Base-by-base conservation (phyloP, 495 filamentous ascomycete species). In the Talaromyces borbonicus region DNA sequence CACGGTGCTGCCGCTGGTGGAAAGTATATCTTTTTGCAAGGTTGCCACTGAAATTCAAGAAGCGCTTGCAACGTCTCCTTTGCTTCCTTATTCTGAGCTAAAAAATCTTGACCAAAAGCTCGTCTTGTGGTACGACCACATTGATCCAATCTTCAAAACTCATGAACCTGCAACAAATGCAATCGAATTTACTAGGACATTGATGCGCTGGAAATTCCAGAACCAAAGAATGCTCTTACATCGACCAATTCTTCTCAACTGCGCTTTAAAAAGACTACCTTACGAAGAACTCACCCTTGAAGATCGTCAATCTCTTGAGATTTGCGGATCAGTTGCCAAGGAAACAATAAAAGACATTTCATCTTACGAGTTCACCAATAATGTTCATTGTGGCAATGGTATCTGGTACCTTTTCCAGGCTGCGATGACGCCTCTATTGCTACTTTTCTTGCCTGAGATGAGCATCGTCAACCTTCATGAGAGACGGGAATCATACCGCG, bases 401-500 rank as follows among this genome's bases (percentile, higher is more conserved):
- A 20, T n/a, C 37, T 40, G 37, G 37, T 40, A 40, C n/a, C 18
- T 40, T 6, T 40, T 40, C 37, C 37, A 40, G 18, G 37, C 37
- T 7, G 19, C 16, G 8, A 15, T 40, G 6, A 20, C 24, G 6
- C 4, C 24, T 40, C 5, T 40, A 5, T 22, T 40, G n/a, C n/a
- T n/a, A n/a, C n/a, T n/a, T n/a, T n/a, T n/a, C n/a, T n/a, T n/a
- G n/a, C n/a, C n/a, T n/a, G n/a, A n/a, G n/a, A n/a, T n/a, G n/a
- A n/a, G n/a, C n/a, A n/a, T n/a, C n/a, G n/a, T n/a, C n/a, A n/a
- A n/a, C n/a, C n/a, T n/a, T n/a, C n/a, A n/a, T n/a, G n/a, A n/a
- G n/a, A n/a, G n/a, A n/a, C n/a, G n/a, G n/a, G n/a, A n/a, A n/a
- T n/a, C n/a, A n/a, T n/a, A n/a, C n/a, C n/a, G n/a, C n/a, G n/a